Evolutionary conservation across 768 basidiomycete species (phyloP).

Genomic region (Pleurotus platypus): DNA sequence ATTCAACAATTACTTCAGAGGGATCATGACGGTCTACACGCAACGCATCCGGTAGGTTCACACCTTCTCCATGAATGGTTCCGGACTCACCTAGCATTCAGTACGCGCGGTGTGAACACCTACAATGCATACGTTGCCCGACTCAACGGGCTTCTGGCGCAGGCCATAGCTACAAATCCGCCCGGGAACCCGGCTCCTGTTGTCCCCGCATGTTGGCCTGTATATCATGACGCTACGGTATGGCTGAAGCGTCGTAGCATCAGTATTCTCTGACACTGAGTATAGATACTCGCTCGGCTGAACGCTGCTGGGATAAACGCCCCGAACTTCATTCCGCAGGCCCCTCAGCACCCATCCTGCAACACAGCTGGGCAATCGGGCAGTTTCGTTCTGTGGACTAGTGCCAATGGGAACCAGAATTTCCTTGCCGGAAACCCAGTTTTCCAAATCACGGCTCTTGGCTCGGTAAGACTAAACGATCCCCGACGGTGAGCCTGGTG

Average conservation of each 20-base stretch:
- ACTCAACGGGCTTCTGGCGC: background rate
- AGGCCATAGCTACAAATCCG: background rate
- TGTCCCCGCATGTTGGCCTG: background rate
- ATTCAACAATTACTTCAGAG: constrained; percentile 1
- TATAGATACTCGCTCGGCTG: background rate
- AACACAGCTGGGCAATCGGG: background rate
- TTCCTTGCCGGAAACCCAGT: background rate
- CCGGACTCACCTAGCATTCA: background rate
- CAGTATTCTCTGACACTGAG: background rate
- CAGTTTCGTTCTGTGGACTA: background rate
- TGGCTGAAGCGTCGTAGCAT: background rate
- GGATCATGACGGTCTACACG: background rate
- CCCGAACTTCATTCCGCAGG: background rate
- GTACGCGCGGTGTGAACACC: background rate
- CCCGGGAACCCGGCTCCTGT: background rate
- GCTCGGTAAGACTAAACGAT: background rate
- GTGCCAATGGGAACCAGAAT: background rate
- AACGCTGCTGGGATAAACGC: background rate
- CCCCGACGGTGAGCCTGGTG: background rate
- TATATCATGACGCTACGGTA: background rate
- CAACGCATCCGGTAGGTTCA: background rate
- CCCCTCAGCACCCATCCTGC: background rate
- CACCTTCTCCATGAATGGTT: background rate
- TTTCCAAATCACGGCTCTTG: background rate
- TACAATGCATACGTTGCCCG: background rate